Evolutionary conservation across 495 filamentous ascomycete genomes (phyloP).

Genomic region (Xylaria sp.): DNA sequence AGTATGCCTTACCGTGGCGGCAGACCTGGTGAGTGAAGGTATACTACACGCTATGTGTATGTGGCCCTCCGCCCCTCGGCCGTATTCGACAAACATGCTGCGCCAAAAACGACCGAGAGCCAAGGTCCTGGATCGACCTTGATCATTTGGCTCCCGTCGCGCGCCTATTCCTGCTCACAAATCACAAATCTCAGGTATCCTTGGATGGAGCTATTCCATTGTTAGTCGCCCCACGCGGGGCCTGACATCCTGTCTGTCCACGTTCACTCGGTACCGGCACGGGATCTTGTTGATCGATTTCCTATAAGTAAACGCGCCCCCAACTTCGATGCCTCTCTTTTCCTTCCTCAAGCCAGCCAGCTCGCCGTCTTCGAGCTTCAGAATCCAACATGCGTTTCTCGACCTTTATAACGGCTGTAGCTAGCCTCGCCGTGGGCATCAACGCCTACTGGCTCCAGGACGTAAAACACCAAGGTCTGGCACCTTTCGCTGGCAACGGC

Average conservation of each 20-base stretch:
- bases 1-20: conserved; percentile 6
- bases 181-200: conserved; percentile 18
- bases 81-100: conserved; percentile 14
- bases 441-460: conserved; percentile 55
- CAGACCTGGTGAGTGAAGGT: not conserved
- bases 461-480: conserved; percentile 53
- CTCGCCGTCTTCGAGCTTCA: conserved; percentile 33
- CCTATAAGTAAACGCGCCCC: conserved; percentile 39
- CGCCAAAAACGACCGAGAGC: conserved; percentile 26
- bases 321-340: conserved; percentile 25
- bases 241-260: conserved; percentile 24
- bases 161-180: conserved; percentile 22
- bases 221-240: conserved; percentile 12
- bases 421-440: conserved; percentile 45
- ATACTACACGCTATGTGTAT: not conserved
- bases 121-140: conserved; percentile 19
- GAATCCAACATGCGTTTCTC: conserved; percentile 45
- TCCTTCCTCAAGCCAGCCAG: conserved; percentile 24
- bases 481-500: conserved; percentile 50
- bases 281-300: conserved; percentile 25
- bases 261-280: conserved; percentile 34
- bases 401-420: conserved; percentile 47
- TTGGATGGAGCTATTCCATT: conserved; percentile 21
- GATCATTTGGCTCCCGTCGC: conserved; percentile 23
- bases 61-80: conserved; percentile 16